These are phyloP conservation scores for Macaranga tanarius DNA, from an alignment of 441 rosid species.

Conservation along the genomic window DNA sequence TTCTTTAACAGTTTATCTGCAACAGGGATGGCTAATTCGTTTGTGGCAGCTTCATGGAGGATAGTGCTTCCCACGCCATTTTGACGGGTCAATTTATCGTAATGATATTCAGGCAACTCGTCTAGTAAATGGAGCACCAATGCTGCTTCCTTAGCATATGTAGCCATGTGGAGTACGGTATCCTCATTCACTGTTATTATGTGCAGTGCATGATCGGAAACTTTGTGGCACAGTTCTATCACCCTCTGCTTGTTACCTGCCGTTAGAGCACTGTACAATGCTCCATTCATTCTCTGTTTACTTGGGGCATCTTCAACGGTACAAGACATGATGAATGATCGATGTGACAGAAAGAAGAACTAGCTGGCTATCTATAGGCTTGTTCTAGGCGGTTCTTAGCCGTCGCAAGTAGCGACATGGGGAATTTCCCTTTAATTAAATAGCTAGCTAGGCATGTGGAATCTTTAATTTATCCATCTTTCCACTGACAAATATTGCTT, in stretches of 20 bases:
- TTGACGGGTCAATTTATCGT: constrained; percentile 12
- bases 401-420: too few species aligned
- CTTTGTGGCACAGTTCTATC: constrained; percentile 12
- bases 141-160: not conserved
- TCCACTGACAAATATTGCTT: too few species aligned
- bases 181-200: constrained; percentile 21
- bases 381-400: too few species aligned
- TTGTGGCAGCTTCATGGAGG: constrained; percentile 25
- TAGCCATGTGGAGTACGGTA: constrained; percentile 27
- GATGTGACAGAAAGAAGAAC: too few species aligned
- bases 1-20: constrained; percentile 24
- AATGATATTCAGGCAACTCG: constrained; percentile 20
- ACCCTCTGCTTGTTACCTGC: constrained; percentile 16
- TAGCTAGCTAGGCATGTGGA: too few species aligned
- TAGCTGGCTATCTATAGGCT: too few species aligned
- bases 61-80: constrained; percentile 17
- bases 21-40: constrained; percentile 18
- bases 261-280: constrained; percentile 17
- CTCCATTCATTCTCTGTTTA: constrained; percentile 8
- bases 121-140: constrained; percentile 17
- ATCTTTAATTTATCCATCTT: too few species aligned
- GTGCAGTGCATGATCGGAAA: constrained; percentile 22
- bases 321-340: not conserved
- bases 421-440: too few species aligned
- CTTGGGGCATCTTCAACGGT: not conserved